Conservation (phyloP, 2,329 filamentous ascomycete species). For the Penicillium sp. region DNA sequence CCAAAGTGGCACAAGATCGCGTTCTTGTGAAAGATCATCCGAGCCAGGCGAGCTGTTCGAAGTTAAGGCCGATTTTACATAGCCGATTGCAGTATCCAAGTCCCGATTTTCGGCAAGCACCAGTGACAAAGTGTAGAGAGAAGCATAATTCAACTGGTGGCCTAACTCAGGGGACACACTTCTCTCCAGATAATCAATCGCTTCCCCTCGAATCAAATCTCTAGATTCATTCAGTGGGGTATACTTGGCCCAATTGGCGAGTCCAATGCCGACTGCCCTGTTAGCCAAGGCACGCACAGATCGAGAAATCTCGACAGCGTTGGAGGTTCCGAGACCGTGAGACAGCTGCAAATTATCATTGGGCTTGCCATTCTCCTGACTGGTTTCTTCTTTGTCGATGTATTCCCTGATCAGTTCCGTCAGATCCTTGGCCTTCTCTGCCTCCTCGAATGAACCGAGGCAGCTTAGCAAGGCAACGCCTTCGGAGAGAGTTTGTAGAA, state of each 20-base stretch:
- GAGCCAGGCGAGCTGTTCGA: constrained; percentile 48
- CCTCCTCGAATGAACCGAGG: constrained; percentile 74
- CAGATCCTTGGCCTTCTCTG: constrained; percentile 77
- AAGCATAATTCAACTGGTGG: constrained; percentile 71
- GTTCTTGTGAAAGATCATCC: constrained; percentile 37
- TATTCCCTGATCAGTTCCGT: constrained; percentile 74
- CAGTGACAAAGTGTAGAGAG: constrained; percentile 79
- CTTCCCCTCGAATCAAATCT: constrained; percentile 74
- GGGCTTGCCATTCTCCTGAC: constrained; percentile 26
- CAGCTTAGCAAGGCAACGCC: constrained; percentile 80
- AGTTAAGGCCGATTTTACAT: constrained; percentile 75
- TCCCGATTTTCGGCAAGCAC: constrained; percentile 88
- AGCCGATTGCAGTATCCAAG: constrained; percentile 76
- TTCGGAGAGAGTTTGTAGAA: constrained; percentile 78
- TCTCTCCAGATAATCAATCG: constrained; percentile 74
- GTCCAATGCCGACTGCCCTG: constrained; percentile 81
- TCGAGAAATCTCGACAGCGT: constrained; percentile 54
- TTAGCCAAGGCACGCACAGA: constrained; percentile 72
- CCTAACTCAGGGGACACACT: constrained; percentile 71
- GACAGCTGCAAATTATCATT: constrained; percentile 24
- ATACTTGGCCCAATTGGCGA: constrained; percentile 83
- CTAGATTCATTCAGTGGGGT: constrained; percentile 76
- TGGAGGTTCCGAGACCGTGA: constrained; percentile 20
- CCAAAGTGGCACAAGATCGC: constrained; percentile 78
- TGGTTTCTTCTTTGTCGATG: constrained; percentile 64